Percentiles rank a stretch among this genome's conserved stretches.
Conservation (phyloP, 108 stramenopile genomes). For the Skeletonema potamos region DNA sequence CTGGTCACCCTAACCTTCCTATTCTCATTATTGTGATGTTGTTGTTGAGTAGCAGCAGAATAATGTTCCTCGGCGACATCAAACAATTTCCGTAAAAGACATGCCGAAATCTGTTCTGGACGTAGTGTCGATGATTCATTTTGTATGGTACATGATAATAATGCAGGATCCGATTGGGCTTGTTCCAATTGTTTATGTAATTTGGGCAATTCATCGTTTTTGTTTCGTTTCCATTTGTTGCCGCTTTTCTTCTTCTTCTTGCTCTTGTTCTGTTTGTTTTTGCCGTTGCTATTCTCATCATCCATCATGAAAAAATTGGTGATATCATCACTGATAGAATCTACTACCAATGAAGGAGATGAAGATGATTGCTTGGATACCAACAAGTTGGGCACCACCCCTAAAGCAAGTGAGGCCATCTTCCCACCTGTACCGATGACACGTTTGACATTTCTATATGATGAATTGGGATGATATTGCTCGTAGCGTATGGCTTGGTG, state of each 20-base stretch:
- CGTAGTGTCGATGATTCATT: slow-evolving; percentile 32
- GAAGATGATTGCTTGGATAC: slow-evolving; percentile 4
- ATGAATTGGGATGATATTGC: slow-evolving; percentile 28
- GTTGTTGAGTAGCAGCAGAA: slow-evolving; percentile 6
- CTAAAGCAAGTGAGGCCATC: slow-evolving; percentile 39
- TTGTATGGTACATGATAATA: slow-evolving; percentile 26
- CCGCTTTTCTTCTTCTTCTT: slow-evolving; percentile 11
- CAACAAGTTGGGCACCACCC: slow-evolving; percentile 74
- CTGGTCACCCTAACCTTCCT: slow-evolving; percentile 63
- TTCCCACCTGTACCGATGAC: slow-evolving; percentile 75
- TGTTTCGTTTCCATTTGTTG: slow-evolving; percentile 49
- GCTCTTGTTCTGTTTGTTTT: not conserved
- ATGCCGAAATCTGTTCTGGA: slow-evolving; percentile 81
- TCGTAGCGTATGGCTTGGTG: slow-evolving; percentile 51
- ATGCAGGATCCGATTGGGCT: slow-evolving; percentile 58
- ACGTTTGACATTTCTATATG: slow-evolving; percentile 84
- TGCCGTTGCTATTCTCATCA: not conserved
- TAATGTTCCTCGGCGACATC: slow-evolving; percentile 46
- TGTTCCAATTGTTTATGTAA: slow-evolving; percentile 61
- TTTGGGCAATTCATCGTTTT: slow-evolving; percentile 34
- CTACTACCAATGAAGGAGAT: not conserved
- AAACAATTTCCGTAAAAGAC: slow-evolving; percentile 66
- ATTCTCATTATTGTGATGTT: not conserved
- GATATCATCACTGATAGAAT: not conserved
- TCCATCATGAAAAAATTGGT: slow-evolving; percentile 6